These are phyloP conservation scores for Ustulina deusta DNA, from an alignment of 2,329 filamentous ascomycete species.

Conservation along the genomic window DNA sequence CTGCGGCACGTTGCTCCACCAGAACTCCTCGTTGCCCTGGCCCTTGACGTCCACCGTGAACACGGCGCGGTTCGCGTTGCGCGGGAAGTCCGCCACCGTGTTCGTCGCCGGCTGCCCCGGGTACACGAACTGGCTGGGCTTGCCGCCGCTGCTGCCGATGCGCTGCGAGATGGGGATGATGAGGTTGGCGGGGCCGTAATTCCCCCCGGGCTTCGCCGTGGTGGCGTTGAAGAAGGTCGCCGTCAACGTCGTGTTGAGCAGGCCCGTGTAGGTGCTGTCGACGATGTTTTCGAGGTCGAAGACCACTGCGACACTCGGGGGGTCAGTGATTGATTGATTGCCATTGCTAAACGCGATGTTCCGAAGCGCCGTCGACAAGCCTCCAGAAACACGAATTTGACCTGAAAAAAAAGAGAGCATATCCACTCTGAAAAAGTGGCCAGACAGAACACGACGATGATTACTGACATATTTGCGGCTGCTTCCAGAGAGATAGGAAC, in stretches of 20 bases:
- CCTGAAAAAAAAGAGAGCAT: too few species aligned
- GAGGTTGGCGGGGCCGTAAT: slow-evolving; percentile 67
- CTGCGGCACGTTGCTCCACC: slow-evolving; percentile 82
- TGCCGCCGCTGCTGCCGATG: slow-evolving; percentile 58
- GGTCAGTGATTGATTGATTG: neutral
- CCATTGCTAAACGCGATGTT: too few species aligned
- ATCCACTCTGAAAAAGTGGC: too few species aligned
- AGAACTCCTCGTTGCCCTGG: slow-evolving; percentile 83
- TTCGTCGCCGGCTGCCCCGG: slow-evolving; percentile 72
- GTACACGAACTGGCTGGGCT: slow-evolving; percentile 74
- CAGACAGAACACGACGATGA: neutral
- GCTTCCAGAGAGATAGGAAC: slow-evolving; percentile 75
- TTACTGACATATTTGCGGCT: slow-evolving; percentile 60
- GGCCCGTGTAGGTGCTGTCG: slow-evolving; percentile 76
- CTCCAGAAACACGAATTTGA: too few species aligned
- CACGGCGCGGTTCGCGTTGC: slow-evolving; percentile 75
- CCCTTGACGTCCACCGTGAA: slow-evolving; percentile 83
- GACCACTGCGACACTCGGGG: slow-evolving; percentile 50
- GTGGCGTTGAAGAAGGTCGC: slow-evolving; percentile 74
- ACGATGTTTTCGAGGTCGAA: slow-evolving; percentile 84
- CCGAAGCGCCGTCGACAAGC: too few species aligned
- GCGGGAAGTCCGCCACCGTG: slow-evolving; percentile 68
- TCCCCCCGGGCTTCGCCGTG: slow-evolving; percentile 43
- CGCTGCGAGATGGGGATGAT: slow-evolving; percentile 76
- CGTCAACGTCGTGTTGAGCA: slow-evolving; percentile 79